A percentile compares a stretch with the other conserved stretches of the same genome.
Evolutionary conservation across 495 filamentous ascomycete genomes (phyloP).

Genomic region (Annulohypoxylon nitens): DNA sequence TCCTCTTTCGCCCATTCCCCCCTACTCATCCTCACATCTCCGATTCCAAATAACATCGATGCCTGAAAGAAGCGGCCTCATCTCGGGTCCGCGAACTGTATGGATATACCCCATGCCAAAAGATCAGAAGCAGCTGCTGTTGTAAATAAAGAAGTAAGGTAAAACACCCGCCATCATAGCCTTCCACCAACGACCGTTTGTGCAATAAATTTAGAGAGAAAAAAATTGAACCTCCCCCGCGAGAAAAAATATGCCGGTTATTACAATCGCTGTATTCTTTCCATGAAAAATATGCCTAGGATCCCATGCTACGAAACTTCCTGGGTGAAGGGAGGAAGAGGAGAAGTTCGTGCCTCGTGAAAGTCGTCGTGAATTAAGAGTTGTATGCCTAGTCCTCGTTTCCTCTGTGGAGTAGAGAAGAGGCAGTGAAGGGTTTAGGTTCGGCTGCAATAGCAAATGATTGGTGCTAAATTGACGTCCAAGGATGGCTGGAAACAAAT

Average conservation of each 20-base stretch:
- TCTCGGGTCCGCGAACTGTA: background rate
- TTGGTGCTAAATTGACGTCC: background rate
- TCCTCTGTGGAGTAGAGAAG: background rate
- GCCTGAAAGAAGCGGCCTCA: background rate
- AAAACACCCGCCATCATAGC: background rate
- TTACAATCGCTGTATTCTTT: slow-evolving; percentile 13
- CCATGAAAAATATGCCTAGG: slow-evolving; percentile 1
- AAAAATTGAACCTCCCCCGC: background rate
- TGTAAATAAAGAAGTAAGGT: background rate
- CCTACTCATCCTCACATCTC: background rate
- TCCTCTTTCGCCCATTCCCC: background rate
- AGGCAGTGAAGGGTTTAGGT: background rate
- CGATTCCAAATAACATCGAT: background rate
- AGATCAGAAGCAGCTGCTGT: background rate
- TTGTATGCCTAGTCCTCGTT: background rate
- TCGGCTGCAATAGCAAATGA: background rate
- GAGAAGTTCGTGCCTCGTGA: slow-evolving; percentile 13
- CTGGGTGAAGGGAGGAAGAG: slow-evolving; percentile 5
- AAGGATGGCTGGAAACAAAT: background rate
- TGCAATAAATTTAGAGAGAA: background rate
- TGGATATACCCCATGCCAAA: background rate
- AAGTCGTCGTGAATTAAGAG: slow-evolving; percentile 2
- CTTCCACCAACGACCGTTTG: background rate
- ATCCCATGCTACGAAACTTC: background rate
- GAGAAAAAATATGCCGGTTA: slow-evolving; percentile 5